Evolutionary conservation across 1,284 basidiomycete genomes (phyloP).

Genomic region (Pseudozyma pruni): DNA sequence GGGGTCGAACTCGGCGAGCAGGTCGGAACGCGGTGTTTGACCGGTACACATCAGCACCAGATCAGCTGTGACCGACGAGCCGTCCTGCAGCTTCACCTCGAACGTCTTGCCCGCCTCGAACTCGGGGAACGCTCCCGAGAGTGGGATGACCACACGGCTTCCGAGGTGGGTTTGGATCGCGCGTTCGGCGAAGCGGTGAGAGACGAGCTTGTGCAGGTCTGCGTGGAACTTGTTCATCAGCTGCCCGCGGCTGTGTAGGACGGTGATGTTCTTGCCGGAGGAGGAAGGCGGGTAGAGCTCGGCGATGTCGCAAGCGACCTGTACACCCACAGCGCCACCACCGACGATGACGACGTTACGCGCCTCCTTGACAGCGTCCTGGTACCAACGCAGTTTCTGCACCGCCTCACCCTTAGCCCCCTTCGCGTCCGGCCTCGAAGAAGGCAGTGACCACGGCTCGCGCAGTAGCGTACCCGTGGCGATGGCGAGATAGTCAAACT

Average conservation of each 20-base stretch:
- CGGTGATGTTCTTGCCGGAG: conserved; percentile 39
- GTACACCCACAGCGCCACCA: conserved; percentile 65
- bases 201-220: conserved; percentile 30
- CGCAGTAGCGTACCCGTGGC: conserved; percentile 39
- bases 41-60: conserved; percentile 50
- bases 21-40: conserved; percentile 38
- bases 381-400: conserved; percentile 44
- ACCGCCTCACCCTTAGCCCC: conserved; percentile 52
- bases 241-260: conserved; percentile 43
- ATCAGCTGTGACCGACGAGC: conserved; percentile 24
- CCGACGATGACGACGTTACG: conserved; percentile 61
- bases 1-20: conserved; percentile 26
- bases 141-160: conserved; percentile 22
- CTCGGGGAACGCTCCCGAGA: conserved; percentile 12
- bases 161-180: conserved; percentile 18
- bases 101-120: conserved; percentile 16
- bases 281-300: conserved; percentile 52
- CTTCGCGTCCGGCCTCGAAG: neutral
- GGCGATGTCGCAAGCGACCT: conserved; percentile 62
- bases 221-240: conserved; percentile 49
- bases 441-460: conserved; percentile 31
- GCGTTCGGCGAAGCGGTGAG: conserved; percentile 11
- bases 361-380: conserved; percentile 49
- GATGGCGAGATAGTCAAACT: conserved; percentile 41
- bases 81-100: conserved; percentile 25